Percentiles rank a stretch among this genome's conserved stretches.
Evolutionary conservation across 345 rosid species (phyloP).

Genomic region (Rhodamnia argentea): DNA sequence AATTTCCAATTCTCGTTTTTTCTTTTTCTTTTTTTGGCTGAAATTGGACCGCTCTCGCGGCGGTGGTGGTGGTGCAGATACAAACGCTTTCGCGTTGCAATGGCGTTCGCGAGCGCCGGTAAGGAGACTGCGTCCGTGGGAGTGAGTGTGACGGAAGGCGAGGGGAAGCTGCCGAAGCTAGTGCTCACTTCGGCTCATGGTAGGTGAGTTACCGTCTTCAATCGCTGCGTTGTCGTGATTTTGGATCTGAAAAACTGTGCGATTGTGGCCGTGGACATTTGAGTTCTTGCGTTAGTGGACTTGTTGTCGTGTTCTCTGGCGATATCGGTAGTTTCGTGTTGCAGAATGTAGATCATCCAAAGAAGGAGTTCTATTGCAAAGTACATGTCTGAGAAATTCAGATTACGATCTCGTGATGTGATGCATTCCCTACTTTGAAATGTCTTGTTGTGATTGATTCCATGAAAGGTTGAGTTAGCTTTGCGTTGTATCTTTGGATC

Average conservation of each 20-base stretch:
- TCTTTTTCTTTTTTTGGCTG: background rate
- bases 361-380: background rate
- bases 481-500: background rate
- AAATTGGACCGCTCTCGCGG: background rate
- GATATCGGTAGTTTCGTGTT: background rate
- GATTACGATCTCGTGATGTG: background rate
- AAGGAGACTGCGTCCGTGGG: constrained; percentile 22
- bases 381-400: background rate
- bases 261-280: background rate
- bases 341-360: background rate
- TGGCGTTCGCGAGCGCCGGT: constrained; percentile 42
- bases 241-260: background rate
- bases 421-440: background rate
- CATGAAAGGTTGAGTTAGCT: background rate
- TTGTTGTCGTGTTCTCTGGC: background rate
- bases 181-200: constrained; percentile 69
- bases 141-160: constrained; percentile 64
- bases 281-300: background rate
- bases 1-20: background rate
- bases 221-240: background rate
- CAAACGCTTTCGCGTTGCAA: constrained; percentile 25
- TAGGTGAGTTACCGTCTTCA: constrained; percentile 21
- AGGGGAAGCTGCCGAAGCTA: constrained; percentile 78
- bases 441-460: background rate
- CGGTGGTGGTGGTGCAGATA: constrained; percentile 3